Conservation (phyloP, 1,139 yeast genomes). For the Nadsonia starkeyi-henricii region DNA sequence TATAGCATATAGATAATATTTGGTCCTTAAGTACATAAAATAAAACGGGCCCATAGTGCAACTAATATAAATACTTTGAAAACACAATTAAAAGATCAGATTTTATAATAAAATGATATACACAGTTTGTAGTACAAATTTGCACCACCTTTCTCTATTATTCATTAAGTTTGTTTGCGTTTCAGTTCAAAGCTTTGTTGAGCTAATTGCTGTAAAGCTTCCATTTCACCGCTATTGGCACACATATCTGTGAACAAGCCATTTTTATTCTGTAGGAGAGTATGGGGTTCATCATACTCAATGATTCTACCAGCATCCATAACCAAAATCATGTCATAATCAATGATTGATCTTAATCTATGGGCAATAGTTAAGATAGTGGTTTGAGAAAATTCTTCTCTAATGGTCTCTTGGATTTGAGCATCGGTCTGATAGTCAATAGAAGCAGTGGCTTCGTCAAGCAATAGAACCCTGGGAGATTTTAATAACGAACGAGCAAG, state of each 20-base stretch:
- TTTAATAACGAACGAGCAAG: conserved; percentile 69
- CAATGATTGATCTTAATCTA: conserved; percentile 54
- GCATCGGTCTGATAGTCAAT: conserved; percentile 73
- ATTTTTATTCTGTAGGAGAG: conserved; percentile 27
- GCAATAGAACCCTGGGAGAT: conserved; percentile 48
- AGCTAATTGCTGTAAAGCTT: conserved; percentile 57
- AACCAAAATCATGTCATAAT: conserved; percentile 54
- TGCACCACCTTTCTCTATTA: no score
- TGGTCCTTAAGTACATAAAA: no score
- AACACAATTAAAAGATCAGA: no score
- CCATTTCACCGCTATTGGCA: conserved; percentile 39
- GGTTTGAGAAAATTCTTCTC: conserved; percentile 46
- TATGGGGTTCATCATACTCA: conserved; percentile 38
- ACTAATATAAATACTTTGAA: no score
- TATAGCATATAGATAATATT: no score
- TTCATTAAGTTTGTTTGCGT: not conserved
- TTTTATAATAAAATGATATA: no score
- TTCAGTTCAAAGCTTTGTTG: conserved; percentile 30
- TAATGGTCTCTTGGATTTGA: conserved; percentile 53
- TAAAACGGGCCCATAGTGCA: no score
- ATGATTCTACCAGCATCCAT: conserved; percentile 49
- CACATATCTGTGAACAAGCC: conserved; percentile 53
- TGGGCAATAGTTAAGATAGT: conserved; percentile 76
- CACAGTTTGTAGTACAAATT: no score
- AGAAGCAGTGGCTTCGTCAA: conserved; percentile 78